Conservation (phyloP, 176 grass and related monocot species). For the Thinopyrum elongatum region DNA sequence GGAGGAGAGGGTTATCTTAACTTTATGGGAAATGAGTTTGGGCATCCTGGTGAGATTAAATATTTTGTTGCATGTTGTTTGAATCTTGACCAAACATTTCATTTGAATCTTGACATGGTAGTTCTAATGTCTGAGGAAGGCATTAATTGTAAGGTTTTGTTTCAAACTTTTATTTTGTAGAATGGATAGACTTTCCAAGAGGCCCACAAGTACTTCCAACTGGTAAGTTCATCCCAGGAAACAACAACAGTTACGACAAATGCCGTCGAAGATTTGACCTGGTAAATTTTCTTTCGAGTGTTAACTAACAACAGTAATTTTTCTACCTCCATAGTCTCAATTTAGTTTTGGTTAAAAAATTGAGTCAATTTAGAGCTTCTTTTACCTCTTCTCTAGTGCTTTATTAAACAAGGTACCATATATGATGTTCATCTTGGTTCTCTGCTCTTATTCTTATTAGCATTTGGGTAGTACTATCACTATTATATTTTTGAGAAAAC, state of each 20-base stretch:
- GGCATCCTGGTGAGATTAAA: conserved; percentile 85
- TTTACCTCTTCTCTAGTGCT: conserved; percentile 11
- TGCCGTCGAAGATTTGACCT: conserved; percentile 93
- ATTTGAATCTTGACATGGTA: not conserved
- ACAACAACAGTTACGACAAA: conserved; percentile 91
- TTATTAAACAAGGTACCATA: not conserved
- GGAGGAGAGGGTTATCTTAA: conserved; percentile 98
- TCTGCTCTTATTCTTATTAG: not conserved
- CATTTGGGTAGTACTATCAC: not conserved
- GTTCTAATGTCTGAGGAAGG: not conserved
- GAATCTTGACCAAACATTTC: conserved; percentile 48
- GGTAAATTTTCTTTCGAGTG: conserved; percentile 46
- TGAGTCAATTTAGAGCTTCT: not conserved
- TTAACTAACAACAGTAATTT: not conserved
- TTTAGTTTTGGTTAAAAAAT: conserved; percentile 1
- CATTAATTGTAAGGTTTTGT: conserved; percentile 19
- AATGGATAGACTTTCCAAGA: conserved; percentile 99
- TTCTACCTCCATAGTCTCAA: not conserved
- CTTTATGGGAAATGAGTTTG: conserved; percentile 99
- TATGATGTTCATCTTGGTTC: conserved; percentile 12
- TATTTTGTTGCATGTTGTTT: conserved; percentile 13
- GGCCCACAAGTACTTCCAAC: conserved; percentile 65
- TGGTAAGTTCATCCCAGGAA: conserved; percentile 67
- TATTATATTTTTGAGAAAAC: not conserved
- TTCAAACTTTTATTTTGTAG: conserved; percentile 40